Conservation (phyloP, 306 rosid species). For the Pueraria montana region DNA sequence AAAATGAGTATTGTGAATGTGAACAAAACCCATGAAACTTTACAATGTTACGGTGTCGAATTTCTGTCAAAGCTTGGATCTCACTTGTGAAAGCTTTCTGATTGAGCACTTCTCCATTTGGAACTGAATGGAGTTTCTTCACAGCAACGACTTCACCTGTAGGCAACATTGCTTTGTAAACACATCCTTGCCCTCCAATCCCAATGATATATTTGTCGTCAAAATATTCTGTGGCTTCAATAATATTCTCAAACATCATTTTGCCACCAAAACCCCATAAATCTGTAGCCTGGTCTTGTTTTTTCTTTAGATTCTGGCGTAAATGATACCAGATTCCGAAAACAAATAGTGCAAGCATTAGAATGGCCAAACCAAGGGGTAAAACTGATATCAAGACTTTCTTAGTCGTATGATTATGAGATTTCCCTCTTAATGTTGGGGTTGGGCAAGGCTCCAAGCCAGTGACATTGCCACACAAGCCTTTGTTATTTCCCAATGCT, state of each 20-base stretch:
- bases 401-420: not conserved
- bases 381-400: not conserved
- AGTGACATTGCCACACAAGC: slow-evolving; percentile 22
- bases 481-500: not conserved
- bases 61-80: not conserved
- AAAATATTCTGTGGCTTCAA: not conserved
- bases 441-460: slow-evolving; percentile 15
- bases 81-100: not conserved
- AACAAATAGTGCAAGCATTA: not conserved
- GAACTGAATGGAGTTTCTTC: slow-evolving; percentile 9
- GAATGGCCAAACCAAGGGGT: not conserved
- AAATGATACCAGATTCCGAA: not conserved
- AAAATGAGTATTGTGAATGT: not conserved
- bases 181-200: slow-evolving; percentile 24
- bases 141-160: slow-evolving; percentile 30
- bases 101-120: not conserved
- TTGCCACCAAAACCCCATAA: not conserved
- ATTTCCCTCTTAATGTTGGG: not conserved
- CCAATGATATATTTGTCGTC: not conserved
- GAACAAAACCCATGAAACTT: not conserved
- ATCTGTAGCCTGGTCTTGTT: not conserved
- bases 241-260: not conserved
- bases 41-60: not conserved
- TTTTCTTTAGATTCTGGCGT: not conserved
- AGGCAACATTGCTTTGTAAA: not conserved